phyloP scores from a whole-genome alignment of 176 grass and related monocot genomes.

The Aegilops longissima region DNA sequence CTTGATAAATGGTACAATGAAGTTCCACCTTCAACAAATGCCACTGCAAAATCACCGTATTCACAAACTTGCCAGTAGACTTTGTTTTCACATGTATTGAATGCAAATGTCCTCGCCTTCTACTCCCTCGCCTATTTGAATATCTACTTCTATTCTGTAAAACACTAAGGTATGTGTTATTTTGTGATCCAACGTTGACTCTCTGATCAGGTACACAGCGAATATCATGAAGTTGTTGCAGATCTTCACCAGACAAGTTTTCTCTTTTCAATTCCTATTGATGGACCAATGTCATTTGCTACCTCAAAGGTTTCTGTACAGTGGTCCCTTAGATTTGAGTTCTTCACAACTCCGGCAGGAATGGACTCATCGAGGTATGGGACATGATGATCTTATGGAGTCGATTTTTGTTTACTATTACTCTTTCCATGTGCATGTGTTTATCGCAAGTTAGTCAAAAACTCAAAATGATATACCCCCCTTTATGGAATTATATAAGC shows the following conservation, averaged over 20 bases:
- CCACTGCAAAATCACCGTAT: background rate
- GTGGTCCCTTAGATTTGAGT: conserved; percentile 92
- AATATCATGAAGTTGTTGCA: conserved; percentile 89
- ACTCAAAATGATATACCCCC: too few relatives aligned
- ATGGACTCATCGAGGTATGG: conserved; percentile 68
- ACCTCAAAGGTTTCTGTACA: conserved; percentile 85
- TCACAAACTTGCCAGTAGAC: background rate
- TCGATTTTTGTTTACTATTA: background rate
- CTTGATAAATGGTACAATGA: background rate
- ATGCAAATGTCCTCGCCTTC: background rate
- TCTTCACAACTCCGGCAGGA: conserved; percentile 84
- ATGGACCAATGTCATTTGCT: conserved; percentile 92
- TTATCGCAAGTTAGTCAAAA: too few relatives aligned
- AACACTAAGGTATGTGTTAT: background rate
- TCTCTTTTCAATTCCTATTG: conserved; percentile 93
- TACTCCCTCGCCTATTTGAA: background rate
- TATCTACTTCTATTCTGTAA: background rate
- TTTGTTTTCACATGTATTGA: background rate
- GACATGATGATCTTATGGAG: background rate
- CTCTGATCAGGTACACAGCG: conserved; percentile 70
- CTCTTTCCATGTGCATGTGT: too few relatives aligned
- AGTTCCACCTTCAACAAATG: background rate
- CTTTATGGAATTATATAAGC: too few relatives aligned
- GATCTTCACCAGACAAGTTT: conserved; percentile 92
- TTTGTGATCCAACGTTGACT: conserved; percentile 10